Percentiles rank a stretch among this genome's conserved stretches.
Evolutionary conservation across 2,329 filamentous ascomycete genomes (phyloP).

Genomic region (Trichoderma harzianum): DNA sequence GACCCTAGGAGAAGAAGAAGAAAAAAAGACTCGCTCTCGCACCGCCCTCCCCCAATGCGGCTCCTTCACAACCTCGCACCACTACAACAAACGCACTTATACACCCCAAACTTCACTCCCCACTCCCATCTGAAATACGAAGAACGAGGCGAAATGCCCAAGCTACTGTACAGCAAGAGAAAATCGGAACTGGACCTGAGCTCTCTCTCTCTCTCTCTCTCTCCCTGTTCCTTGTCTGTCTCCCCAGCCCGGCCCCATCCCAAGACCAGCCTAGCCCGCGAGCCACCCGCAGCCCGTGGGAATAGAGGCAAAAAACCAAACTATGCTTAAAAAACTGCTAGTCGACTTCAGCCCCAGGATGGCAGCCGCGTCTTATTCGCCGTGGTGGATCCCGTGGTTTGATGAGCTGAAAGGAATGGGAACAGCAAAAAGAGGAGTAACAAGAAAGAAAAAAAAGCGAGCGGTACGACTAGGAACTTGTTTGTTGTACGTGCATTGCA

Average conservation of each 20-base stretch:
- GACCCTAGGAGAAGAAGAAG: background rate
- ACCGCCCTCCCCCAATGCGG: background rate
- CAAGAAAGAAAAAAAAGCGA: background rate
- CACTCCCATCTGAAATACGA: background rate
- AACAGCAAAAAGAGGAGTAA: background rate
- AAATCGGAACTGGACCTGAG: background rate
- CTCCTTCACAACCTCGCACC: background rate
- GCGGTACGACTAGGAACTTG: background rate
- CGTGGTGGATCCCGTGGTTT: conserved; percentile 1
- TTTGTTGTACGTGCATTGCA: conserved; percentile 1
- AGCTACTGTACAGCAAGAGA: background rate
- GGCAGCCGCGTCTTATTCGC: conserved; percentile 9
- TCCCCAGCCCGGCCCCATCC: background rate
- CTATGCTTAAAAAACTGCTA: conserved; percentile 8
- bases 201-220: background rate
- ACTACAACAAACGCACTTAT: background rate
- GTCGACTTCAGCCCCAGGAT: background rate
- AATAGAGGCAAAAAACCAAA: background rate
- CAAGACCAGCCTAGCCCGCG: background rate
- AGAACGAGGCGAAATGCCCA: background rate
- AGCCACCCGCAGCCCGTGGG: conserved; percentile 4
- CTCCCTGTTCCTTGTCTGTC: background rate
- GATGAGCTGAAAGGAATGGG: conserved; percentile 15
- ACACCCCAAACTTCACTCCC: background rate
- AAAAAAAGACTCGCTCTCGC: background rate